Conservation (phyloP, 2,329 filamentous ascomycete genomes). For the Epichloe uncinata region DNA sequence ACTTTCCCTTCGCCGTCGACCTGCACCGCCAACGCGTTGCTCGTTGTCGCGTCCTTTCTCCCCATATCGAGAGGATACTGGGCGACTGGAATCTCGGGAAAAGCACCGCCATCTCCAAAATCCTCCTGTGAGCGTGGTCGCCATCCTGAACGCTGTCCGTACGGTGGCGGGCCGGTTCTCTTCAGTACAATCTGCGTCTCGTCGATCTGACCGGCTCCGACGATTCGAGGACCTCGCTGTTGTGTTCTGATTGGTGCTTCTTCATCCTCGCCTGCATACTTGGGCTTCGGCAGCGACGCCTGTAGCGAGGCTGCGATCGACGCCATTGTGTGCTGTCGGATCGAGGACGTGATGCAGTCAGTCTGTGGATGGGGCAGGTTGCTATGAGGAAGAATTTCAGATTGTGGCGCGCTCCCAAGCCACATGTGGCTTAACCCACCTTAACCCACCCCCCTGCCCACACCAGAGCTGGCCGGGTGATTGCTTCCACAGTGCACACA, state of each 20-base stretch:
- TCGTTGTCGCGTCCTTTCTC: constrained; percentile 56
- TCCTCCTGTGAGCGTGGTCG: constrained; percentile 78
- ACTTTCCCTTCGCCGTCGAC: constrained; percentile 87
- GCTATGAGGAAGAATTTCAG: constrained; percentile 18
- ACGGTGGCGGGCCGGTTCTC: constrained; percentile 73
- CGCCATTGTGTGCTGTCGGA: constrained; percentile 34
- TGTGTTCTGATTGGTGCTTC: constrained; percentile 58
- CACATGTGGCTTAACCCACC: constrained; percentile 16
- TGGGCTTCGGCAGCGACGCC: constrained; percentile 73
- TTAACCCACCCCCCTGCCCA: not conserved
- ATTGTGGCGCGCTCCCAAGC: constrained; percentile 13
- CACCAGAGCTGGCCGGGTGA: not conserved
- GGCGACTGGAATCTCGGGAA: constrained; percentile 83
- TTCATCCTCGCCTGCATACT: constrained; percentile 83
- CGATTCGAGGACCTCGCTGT: constrained; percentile 68
- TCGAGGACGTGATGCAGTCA: constrained; percentile 11
- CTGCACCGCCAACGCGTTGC: constrained; percentile 83
- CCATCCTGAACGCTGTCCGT: constrained; percentile 81
- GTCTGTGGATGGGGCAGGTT: constrained; percentile 6
- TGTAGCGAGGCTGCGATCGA: constrained; percentile 61
- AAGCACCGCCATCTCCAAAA: constrained; percentile 91
- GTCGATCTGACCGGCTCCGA: constrained; percentile 68
- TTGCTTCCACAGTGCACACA: no score
- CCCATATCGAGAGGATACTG: constrained; percentile 97
- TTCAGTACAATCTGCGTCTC: constrained; percentile 75